Percentiles rank a stretch among this genome's conserved stretches.
Conservation (phyloP, 352 stramenopile genomes). For the Lagenidium sp. region DNA sequence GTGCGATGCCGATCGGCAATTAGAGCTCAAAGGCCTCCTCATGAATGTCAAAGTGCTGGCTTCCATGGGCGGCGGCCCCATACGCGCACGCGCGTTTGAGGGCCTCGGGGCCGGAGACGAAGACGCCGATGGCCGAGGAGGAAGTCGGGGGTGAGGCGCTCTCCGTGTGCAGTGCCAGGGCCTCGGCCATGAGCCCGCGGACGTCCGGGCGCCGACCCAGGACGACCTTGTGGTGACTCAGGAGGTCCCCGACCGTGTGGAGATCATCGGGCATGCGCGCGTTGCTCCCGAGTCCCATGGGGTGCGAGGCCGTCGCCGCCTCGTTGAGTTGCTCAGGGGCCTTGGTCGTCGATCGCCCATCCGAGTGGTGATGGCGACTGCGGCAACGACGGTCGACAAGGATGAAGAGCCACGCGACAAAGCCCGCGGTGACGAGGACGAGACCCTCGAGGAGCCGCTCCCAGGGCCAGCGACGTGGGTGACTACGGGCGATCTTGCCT, state of each 20-base stretch:
- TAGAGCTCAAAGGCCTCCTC: conserved; percentile 13
- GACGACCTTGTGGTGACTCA: conserved; percentile 1
- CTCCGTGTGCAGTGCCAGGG: conserved; percentile 1
- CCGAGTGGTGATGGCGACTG: too few species aligned
- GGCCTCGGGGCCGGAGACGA: conserved; percentile 13
- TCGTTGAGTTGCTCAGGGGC: background rate
- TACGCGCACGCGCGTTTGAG: conserved; percentile 11
- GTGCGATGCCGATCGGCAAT: too few species aligned
- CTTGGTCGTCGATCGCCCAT: too few species aligned
- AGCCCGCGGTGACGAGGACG: background rate
- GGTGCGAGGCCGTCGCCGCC: background rate
- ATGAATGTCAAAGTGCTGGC: conserved; percentile 12
- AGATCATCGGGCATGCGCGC: background rate
- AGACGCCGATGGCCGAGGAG: conserved; percentile 9
- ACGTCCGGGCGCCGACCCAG: conserved; percentile 4
- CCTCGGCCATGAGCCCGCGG: background rate
- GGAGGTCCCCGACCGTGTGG: conserved; percentile 5
- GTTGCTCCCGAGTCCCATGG: background rate
- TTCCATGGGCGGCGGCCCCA: conserved; percentile 4
- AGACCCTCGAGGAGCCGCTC: conserved; percentile 13
- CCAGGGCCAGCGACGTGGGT: conserved; percentile 10
- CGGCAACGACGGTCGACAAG: conserved; percentile 2
- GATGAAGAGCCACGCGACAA: conserved; percentile 2
- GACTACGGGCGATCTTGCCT: conserved; percentile 6
- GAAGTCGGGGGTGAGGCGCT: background rate